Percentiles rank a stretch among this genome's conserved stretches.
Evolutionary conservation across 441 rosid species (phyloP).

Genomic region (Gossypium gossypioides): DNA sequence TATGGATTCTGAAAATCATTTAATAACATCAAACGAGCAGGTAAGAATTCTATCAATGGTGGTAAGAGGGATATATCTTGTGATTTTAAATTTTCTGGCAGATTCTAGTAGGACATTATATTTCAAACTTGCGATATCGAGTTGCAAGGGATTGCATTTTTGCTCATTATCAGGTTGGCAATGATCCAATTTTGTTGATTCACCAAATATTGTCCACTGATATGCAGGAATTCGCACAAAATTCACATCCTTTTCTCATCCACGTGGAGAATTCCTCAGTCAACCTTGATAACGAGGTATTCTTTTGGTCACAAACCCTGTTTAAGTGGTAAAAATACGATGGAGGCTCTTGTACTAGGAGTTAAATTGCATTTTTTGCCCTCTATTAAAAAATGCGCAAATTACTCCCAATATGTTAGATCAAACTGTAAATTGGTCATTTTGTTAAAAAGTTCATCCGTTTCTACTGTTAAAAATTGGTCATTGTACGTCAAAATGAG

Average conservation of each 20-base stretch:
- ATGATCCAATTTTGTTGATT: not conserved
- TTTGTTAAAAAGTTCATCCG: too few species aligned
- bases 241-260: constrained; percentile 23
- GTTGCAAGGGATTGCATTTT: not conserved
- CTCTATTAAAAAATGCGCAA: too few species aligned
- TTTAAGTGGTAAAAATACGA: too few species aligned
- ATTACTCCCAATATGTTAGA: too few species aligned
- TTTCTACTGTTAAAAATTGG: too few species aligned
- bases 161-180: not conserved
- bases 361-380: too few species aligned
- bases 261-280: constrained; percentile 26
- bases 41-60: constrained; percentile 15
- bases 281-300: constrained; percentile 41
- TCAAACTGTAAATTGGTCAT: too few species aligned
- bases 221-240: constrained; percentile 26
- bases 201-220: constrained; percentile 2
- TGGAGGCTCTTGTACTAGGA: too few species aligned
- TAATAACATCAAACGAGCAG: constrained; percentile 27
- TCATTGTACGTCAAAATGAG: too few species aligned
- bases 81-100: not conserved
- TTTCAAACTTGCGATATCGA: not conserved
- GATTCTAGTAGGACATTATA: not conserved
- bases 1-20: constrained; percentile 17
- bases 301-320: not conserved
- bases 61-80: constrained; percentile 5